Evolutionary conservation across 257 asterid species (phyloP).

Genomic region (Datura wrightii): DNA sequence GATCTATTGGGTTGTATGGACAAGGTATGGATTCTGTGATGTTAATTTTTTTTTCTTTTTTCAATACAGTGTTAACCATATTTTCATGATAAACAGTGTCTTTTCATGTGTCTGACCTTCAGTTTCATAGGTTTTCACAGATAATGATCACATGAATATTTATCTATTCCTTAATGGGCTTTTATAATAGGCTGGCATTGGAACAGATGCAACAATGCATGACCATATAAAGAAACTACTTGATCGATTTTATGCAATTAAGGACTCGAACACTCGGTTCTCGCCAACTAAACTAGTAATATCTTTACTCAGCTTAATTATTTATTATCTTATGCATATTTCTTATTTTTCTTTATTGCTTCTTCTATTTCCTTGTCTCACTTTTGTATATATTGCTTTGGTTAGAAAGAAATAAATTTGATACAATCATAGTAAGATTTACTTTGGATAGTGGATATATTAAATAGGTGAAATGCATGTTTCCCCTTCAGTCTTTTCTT

Average conservation of each 20-base stretch:
- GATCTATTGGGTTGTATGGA: conserved; percentile 96
- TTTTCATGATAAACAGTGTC: conserved; percentile 26
- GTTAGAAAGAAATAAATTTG: conserved; percentile 30
- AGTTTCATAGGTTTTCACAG: conserved; percentile 8
- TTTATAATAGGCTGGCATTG: conserved; percentile 78
- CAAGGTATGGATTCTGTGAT: conserved; percentile 58
- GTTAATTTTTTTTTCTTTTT: not conserved
- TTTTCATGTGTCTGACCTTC: conserved; percentile 29
- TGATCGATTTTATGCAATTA: conserved; percentile 90
- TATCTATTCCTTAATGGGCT: conserved; percentile 12
- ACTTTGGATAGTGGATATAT: not conserved
- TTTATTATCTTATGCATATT: conserved; percentile 17
- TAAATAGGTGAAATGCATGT: conserved; percentile 23
- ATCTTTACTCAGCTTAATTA: conserved; percentile 29
- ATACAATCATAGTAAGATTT: not conserved
- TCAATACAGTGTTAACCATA: not conserved
- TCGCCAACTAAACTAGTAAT: conserved; percentile 89
- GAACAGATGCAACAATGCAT: conserved; percentile 99
- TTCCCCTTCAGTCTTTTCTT: conserved; percentile 19
- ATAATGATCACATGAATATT: conserved; percentile 25
- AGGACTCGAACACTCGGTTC: conserved; percentile 81
- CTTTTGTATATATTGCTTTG: conserved; percentile 33
- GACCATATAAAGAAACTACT: conserved; percentile 98
- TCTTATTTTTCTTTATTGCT: conserved; percentile 19
- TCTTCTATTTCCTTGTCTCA: not conserved